A percentile compares a stretch with the other conserved stretches of the same genome.
Conservation (phyloP, 495 filamentous ascomycete genomes). For the Pseudevernia furfuracea region DNA sequence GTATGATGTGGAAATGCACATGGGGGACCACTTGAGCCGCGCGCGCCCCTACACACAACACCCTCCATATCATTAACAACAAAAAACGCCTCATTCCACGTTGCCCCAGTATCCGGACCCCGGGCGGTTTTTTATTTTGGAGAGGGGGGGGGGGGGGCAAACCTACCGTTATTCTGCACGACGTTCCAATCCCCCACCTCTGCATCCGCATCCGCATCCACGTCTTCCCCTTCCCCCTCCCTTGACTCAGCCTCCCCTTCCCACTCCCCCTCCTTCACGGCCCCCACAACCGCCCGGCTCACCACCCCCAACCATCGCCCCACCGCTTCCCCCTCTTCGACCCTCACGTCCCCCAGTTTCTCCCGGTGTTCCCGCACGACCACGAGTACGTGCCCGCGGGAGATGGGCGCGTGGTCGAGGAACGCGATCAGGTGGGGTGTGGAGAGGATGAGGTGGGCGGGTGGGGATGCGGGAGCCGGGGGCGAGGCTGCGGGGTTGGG, state of each 20-base stretch:
- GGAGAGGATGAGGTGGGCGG: constrained; percentile 63
- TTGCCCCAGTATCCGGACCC: no score
- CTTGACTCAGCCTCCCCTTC: constrained; percentile 39
- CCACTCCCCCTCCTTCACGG: constrained; percentile 34
- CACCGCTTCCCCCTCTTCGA: constrained; percentile 49
- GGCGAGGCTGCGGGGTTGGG: constrained; percentile 40
- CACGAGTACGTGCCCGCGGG: constrained; percentile 69
- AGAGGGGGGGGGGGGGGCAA: no score
- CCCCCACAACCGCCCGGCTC: constrained; percentile 57
- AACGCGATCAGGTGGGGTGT: constrained; percentile 71
- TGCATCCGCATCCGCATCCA: constrained; percentile 27
- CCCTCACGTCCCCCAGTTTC: constrained; percentile 59
- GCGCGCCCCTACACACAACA: constrained; percentile 56
- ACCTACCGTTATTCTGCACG: constrained; percentile 86
- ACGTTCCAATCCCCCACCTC: constrained; percentile 75
- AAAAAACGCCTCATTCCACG: no score
- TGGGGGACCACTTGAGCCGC: constrained; percentile 89
- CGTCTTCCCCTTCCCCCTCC: constrained; percentile 38
- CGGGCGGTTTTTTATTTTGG: no score
- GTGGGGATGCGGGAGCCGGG: constrained; percentile 34
- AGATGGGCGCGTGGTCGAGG: constrained; percentile 82
- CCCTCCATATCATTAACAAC: no score
- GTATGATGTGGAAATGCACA: constrained; percentile 89
- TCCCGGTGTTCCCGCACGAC: constrained; percentile 62
- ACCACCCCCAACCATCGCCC: constrained; percentile 68